Percentiles rank a stretch among this genome's conserved stretches.
These are phyloP conservation scores for Brasilioporus rufonigricans DNA, from an alignment of 768 basidiomycete species.

Conservation along the genomic window DNA sequence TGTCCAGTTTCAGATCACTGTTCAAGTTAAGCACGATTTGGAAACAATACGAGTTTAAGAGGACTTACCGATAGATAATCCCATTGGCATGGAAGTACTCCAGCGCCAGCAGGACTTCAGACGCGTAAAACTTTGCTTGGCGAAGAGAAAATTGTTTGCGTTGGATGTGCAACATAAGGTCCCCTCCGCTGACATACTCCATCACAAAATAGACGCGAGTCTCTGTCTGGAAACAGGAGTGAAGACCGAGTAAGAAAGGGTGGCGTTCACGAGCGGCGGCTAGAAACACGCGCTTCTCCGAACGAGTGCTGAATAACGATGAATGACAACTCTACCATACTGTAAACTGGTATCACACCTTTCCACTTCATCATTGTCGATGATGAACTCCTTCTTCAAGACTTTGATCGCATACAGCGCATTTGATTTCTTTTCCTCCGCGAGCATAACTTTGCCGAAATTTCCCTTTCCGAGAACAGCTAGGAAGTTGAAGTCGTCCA, in stretches of 20 bases:
- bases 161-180: constrained; percentile 99
- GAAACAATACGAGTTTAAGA: background rate
- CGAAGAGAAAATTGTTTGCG: constrained; percentile 98
- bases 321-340: background rate
- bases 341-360: constrained; percentile 52
- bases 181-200: constrained; percentile 99
- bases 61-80: constrained; percentile 91
- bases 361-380: constrained; percentile 99
- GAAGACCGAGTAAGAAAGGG: constrained; percentile 93
- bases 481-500: constrained; percentile 99
- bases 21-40: background rate
- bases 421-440: constrained; percentile 93
- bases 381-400: constrained; percentile 99
- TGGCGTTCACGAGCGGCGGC: constrained; percentile 96
- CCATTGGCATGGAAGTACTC: constrained; percentile 99
- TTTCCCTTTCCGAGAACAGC: constrained; percentile 99
- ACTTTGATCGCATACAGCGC: constrained; percentile 98
- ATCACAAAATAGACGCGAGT: constrained; percentile 99
- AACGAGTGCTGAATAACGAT: constrained; percentile 72
- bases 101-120: constrained; percentile 91
- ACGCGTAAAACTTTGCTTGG: constrained; percentile 98
- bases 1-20: constrained; percentile 97
- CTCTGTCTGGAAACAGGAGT: constrained; percentile 99
- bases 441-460: constrained; percentile 99
- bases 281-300: constrained; percentile 97